These are phyloP conservation scores for Gnomoniopsis smithogilvyi DNA, from an alignment of 2,329 filamentous ascomycete species.

Conservation along the genomic window DNA sequence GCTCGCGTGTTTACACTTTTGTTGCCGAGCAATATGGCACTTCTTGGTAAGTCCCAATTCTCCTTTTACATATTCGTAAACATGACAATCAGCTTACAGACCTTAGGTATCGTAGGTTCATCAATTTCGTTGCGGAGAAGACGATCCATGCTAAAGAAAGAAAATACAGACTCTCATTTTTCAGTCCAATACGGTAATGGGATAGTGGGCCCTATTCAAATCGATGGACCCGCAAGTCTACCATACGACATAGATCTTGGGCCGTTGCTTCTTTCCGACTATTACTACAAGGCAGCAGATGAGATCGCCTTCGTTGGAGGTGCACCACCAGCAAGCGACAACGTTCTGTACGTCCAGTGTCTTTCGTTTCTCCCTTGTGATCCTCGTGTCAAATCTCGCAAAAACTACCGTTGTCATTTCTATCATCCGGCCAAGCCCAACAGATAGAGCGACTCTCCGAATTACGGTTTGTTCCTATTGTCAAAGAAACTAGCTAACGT, in stretches of 20 bases:
- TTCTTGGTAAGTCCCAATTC: slow-evolving; percentile 20
- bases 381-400: background rate
- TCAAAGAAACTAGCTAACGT: background rate
- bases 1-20: slow-evolving; percentile 33
- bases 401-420: too few species aligned
- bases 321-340: slow-evolving; percentile 32
- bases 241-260: slow-evolving; percentile 52
- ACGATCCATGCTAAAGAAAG: background rate
- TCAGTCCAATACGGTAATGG: slow-evolving; percentile 45
- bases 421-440: too few species aligned
- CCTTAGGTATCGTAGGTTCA: slow-evolving; percentile 29
- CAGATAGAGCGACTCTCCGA: too few species aligned
- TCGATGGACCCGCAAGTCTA: slow-evolving; percentile 43
- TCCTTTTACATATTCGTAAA: background rate
- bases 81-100: background rate
- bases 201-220: slow-evolving; percentile 43
- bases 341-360: slow-evolving; percentile 28
- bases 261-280: slow-evolving; percentile 46
- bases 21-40: slow-evolving; percentile 37
- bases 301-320: slow-evolving; percentile 23
- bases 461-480: too few species aligned
- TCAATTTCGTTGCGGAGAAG: background rate
- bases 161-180: slow-evolving; percentile 38
- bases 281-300: slow-evolving; percentile 39
- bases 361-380: background rate